A percentile compares a stretch with the other conserved stretches of the same genome.
These are phyloP conservation scores for Sclerotinia glacialis DNA, from an alignment of 2,329 filamentous ascomycete genomes.

Conservation along the genomic window DNA sequence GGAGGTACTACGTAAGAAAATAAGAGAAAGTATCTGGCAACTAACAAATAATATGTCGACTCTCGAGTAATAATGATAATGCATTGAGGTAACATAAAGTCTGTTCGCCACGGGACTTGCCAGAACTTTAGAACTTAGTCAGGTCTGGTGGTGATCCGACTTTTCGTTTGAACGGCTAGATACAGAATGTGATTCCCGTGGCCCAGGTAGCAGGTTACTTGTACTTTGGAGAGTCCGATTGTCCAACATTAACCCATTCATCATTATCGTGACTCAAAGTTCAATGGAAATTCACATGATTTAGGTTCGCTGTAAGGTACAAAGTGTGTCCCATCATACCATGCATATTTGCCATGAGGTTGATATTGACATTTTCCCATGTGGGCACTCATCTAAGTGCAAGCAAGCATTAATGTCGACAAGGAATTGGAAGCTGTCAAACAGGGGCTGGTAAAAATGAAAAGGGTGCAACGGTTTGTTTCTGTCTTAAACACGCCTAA, in stretches of 20 bases:
- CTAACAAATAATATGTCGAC: neutral
- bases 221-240: slow-evolving; percentile 13
- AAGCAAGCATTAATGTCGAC: slow-evolving; percentile 20
- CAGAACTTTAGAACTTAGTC: slow-evolving; percentile 13
- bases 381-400: slow-evolving; percentile 26
- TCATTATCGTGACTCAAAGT: slow-evolving; percentile 2
- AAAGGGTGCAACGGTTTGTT: slow-evolving; percentile 22
- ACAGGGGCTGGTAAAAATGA: slow-evolving; percentile 26
- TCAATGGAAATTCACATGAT: slow-evolving; percentile 10
- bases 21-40: neutral
- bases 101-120: slow-evolving; percentile 17
- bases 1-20: neutral
- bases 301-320: slow-evolving; percentile 26
- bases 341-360: slow-evolving; percentile 27
- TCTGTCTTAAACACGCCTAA: slow-evolving; percentile 12
- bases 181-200: slow-evolving; percentile 18
- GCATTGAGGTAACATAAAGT: slow-evolving; percentile 14
- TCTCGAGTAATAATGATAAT: too few species aligned
- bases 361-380: slow-evolving; percentile 31
- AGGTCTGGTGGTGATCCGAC: slow-evolving; percentile 19
- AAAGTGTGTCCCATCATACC: slow-evolving; percentile 8
- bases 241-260: neutral
- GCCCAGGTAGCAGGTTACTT: slow-evolving; percentile 22
- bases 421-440: slow-evolving; percentile 27
- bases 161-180: slow-evolving; percentile 20